Conservation (phyloP, 495 filamentous ascomycete genomes). For the Venustampulla echinocandica region DNA sequence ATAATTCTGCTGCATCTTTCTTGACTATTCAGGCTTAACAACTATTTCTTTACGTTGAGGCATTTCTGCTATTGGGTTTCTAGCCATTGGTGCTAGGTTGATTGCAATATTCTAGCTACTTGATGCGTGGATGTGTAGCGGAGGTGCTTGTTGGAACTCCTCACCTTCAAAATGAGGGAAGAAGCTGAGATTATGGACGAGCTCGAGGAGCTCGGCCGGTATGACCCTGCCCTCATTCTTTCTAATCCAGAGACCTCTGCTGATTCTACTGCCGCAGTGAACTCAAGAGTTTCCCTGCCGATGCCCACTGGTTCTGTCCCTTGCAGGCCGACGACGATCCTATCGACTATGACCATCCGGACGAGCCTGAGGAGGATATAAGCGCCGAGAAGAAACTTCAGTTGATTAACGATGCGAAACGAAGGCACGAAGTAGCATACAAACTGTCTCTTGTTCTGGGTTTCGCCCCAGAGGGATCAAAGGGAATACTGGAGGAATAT, state of each 20-base stretch:
- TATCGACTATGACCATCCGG: constrained; percentile 18
- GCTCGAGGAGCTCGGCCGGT: constrained; percentile 20
- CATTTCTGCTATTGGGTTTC: no score
- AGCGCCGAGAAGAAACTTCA: constrained; percentile 19
- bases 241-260: no score
- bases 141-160: constrained; percentile 8
- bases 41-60: no score
- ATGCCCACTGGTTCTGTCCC: constrained; percentile 43
- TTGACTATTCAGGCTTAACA: no score
- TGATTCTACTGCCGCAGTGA: no score
- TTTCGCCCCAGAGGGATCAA: constrained; percentile 9
- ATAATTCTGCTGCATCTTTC: no score
- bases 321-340: constrained; percentile 38
- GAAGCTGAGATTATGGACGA: constrained; percentile 23
- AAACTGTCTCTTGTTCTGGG: constrained; percentile 18
- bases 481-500: constrained; percentile 8
- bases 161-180: constrained; percentile 14
- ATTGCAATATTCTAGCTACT: no score
- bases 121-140: not conserved
- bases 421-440: constrained; percentile 20
- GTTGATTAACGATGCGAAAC: constrained; percentile 15
- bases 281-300: constrained; percentile 30
- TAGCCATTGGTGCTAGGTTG: no score
- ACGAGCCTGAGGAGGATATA: constrained; percentile 20
- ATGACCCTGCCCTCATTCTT: not conserved